Percentiles rank a stretch among this genome's conserved stretches.
Conservation (phyloP, 148 eudicot species). For the Arbutus unedo region DNA sequence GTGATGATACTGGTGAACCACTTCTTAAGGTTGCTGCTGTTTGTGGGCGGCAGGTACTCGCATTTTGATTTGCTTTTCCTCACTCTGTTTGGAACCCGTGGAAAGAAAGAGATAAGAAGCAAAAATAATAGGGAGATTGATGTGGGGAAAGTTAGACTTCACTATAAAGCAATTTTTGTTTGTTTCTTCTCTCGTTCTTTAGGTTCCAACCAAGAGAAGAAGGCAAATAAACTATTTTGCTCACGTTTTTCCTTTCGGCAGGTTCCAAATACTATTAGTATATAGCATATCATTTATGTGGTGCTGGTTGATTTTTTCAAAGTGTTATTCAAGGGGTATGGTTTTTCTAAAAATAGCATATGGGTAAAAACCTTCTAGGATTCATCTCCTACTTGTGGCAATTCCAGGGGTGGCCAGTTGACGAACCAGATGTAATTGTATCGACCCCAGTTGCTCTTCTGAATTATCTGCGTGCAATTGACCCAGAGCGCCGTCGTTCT, state of each 20-base stretch:
- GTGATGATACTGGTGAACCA: slow-evolving; percentile 56
- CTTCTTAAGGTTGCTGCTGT: slow-evolving; percentile 71
- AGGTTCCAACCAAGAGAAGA: background rate
- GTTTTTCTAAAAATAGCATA: background rate
- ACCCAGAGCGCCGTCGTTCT: slow-evolving; percentile 55
- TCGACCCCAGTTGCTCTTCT: slow-evolving; percentile 93
- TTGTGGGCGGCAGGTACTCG: slow-evolving; percentile 38
- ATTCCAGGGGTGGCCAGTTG: slow-evolving; percentile 71
- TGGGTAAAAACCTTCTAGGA: background rate
- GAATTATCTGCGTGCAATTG: slow-evolving; percentile 72
- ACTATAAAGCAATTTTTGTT: background rate
- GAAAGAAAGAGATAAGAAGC: background rate
- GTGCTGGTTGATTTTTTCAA: background rate
- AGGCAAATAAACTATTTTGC: background rate
- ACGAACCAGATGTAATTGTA: slow-evolving; percentile 68
- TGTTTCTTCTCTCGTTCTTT: background rate
- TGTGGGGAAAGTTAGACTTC: background rate
- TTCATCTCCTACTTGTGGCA: slow-evolving; percentile 9
- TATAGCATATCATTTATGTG: background rate
- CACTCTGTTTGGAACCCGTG: background rate
- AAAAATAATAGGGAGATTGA: background rate
- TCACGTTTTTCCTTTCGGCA: background rate
- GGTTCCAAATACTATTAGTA: background rate
- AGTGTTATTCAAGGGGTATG: background rate
- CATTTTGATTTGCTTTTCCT: background rate